phyloP scores from a whole-genome alignment of 208 protist genomes.

The Leptomonas seymouri region DNA sequence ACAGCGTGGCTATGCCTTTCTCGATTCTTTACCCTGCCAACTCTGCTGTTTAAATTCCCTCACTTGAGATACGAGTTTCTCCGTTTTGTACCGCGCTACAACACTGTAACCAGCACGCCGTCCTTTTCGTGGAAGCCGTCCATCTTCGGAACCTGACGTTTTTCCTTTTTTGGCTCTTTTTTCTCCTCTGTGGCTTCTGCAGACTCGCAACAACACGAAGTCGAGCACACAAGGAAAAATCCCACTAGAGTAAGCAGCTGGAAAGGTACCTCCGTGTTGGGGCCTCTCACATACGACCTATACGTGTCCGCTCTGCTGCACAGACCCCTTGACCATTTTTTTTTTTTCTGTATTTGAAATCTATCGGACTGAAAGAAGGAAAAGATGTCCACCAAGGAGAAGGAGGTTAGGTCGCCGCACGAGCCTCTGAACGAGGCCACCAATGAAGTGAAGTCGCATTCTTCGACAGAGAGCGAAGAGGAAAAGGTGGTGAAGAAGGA shows the following conservation, averaged over 20 bases:
- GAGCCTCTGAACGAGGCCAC: slow-evolving; percentile 11
- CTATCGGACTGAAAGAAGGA: neutral
- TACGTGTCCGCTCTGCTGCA: neutral
- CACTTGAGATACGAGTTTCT: slow-evolving; percentile 23
- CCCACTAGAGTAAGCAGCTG: neutral
- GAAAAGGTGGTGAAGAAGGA: slow-evolving; percentile 20
- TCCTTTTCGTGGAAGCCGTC: neutral
- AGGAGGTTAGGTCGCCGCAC: slow-evolving; percentile 5
- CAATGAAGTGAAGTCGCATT: no score
- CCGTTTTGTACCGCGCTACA: slow-evolving; percentile 19
- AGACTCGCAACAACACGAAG: slow-evolving; percentile 16
- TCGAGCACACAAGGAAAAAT: neutral
- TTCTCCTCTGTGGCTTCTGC: slow-evolving; percentile 11
- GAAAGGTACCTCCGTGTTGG: neutral
- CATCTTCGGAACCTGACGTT: slow-evolving; percentile 2
- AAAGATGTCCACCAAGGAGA: slow-evolving; percentile 4
- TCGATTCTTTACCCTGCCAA: neutral
- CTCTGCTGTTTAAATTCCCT: slow-evolving; percentile 13
- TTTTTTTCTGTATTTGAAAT: neutral
- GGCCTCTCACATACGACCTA: slow-evolving; percentile 1
- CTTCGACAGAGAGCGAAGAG: slow-evolving; percentile 12
- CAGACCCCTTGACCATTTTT: neutral
- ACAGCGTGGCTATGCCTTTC: neutral
- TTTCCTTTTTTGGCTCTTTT: neutral
- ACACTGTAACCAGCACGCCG: neutral